Conservation (phyloP, 2,329 filamentous ascomycete genomes). For the Colletotrichum orbiculare region DNA sequence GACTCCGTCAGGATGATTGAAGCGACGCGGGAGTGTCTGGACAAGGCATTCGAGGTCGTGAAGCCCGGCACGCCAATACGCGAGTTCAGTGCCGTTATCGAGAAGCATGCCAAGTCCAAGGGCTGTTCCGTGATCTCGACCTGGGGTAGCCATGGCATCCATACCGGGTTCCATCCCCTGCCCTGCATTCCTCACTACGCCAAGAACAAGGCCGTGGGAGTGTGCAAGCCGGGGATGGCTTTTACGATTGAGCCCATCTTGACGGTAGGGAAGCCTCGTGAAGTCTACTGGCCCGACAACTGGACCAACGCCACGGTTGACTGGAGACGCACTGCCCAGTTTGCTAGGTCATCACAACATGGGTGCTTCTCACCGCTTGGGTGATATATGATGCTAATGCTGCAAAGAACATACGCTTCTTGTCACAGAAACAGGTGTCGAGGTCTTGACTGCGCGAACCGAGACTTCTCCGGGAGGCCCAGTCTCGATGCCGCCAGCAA, state of each 20-base stretch:
- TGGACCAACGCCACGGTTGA: constrained; percentile 97
- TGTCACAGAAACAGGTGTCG: constrained; percentile 84
- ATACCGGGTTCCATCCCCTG: constrained; percentile 90
- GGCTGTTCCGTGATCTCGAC: constrained; percentile 93
- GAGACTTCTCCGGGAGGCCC: constrained; percentile 81
- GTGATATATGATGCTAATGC: constrained; percentile 37
- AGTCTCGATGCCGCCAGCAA: constrained; percentile 63
- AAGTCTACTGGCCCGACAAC: constrained; percentile 98
- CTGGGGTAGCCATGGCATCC: constrained; percentile 96
- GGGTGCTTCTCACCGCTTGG: constrained; percentile 46
- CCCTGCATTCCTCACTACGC: constrained; percentile 97
- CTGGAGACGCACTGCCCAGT: constrained; percentile 90
- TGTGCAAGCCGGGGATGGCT: constrained; percentile 95
- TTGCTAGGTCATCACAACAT: constrained; percentile 67
- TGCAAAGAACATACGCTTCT: constrained; percentile 79
- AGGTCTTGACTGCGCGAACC: constrained; percentile 80
- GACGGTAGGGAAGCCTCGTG: constrained; percentile 86
- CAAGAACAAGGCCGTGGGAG: constrained; percentile 97
- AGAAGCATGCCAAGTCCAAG: constrained; percentile 89
- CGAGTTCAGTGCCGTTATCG: constrained; percentile 93
- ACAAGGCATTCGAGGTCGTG: constrained; percentile 90
- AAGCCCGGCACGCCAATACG: constrained; percentile 94
- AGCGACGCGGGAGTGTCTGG: constrained; percentile 86
- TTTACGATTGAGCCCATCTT: constrained; percentile 99
- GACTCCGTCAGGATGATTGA: constrained; percentile 93